Base-by-base conservation (phyloP, 2,329 filamentous ascomycete species). In the Alternaria ventricosa region DNA sequence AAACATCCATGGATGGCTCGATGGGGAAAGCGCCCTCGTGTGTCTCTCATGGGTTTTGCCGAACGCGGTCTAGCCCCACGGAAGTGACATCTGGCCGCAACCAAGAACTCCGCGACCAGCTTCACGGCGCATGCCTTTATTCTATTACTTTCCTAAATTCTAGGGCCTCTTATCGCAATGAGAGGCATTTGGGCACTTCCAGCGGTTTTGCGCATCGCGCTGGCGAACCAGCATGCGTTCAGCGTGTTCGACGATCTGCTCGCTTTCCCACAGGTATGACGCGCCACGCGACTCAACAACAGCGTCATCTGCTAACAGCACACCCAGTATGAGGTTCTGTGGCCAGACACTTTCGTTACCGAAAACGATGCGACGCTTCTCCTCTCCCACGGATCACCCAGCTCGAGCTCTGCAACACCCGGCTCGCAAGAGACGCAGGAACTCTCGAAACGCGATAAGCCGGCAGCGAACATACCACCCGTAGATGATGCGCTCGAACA, bases 221-320 rank as follows among this genome's bases (percentile, higher is more conserved):
- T 85, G 62, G 86, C 85, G 50, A 86, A 80, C 71, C 85, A 87
- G 72, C 85, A 86, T 69, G 81, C 85, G 20, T 97, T 97, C 83
- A 97, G 90, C 82, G 92, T 97, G 60, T 90, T 96, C 74, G 93
- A 97, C 76, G 94, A 97, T 78, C 80, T 97, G 55, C 86, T 97
- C 60, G 93, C 93, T 18, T 93, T 91, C 80, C 94, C 94, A 11
- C 93, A 96, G 86, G 92, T 95, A 84, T 67, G 84, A 65, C 66
- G 55, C 61, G 54, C 58, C 59, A 22, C 54, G 11, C 49, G 10
- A 12, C 1, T 5, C 45, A 13, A 20, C 27, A 15, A 8, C 18
- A 6, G 11, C 27, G 25, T 28, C 30, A 44, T 43, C 60, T 61
- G 61, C 68, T 74, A 59, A 68, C 60, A 60, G 18, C 25, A 27